Evolutionary conservation across 257 asterid genomes (phyloP).

Genomic region (Jacaranda copaia): DNA sequence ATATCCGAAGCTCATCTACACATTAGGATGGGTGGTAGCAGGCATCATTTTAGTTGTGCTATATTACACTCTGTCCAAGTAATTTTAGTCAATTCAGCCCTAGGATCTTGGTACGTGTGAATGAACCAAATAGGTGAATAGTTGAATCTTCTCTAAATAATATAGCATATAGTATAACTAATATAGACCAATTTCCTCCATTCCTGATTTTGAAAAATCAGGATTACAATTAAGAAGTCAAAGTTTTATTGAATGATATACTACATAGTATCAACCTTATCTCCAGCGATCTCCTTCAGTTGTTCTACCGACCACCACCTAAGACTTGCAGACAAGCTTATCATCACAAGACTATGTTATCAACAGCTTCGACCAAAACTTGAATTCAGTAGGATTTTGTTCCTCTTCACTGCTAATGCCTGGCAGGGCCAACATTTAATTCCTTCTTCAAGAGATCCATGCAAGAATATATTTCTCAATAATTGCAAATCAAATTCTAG

Average conservation of each 20-base stretch:
- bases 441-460: conserved; percentile 19
- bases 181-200: not conserved
- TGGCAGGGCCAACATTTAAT: not conserved
- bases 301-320: not conserved
- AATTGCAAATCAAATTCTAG: not conserved
- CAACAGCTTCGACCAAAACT: conserved; percentile 10
- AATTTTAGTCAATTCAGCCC: not conserved
- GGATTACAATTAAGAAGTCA: conserved; percentile 15
- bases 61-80: not conserved
- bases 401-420: not conserved
- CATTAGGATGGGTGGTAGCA: no score
- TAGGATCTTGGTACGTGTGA: not conserved
- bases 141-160: conserved; percentile 1
- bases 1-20: no score
- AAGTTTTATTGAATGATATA: not conserved
- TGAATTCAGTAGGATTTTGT: not conserved
- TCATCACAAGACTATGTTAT: conserved; percentile 17
- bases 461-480: conserved; percentile 5
- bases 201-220: conserved; percentile 5
- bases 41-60: not conserved
- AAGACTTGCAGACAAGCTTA: not conserved
- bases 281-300: not conserved
- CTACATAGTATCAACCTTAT: not conserved
- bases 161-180: not conserved
- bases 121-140: not conserved